A percentile compares a stretch with the other conserved stretches of the same genome.
These are phyloP conservation scores for Pelargonium cotyledonis DNA, from an alignment of 441 rosid genomes.

Conservation along the genomic window DNA sequence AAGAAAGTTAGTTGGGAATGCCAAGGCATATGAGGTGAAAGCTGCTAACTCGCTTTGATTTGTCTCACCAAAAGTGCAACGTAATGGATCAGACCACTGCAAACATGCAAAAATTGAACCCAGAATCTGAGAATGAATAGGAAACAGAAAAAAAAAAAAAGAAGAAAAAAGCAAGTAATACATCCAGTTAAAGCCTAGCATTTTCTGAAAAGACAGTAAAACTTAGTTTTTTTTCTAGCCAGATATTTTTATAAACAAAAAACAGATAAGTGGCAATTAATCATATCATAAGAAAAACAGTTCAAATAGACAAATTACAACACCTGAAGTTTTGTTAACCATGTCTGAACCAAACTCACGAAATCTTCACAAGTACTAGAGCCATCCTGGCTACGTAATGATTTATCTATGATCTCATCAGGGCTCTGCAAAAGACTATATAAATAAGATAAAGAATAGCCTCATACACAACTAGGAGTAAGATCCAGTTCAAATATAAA, in stretches of 20 bases:
- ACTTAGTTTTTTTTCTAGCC: not conserved
- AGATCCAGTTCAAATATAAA: not conserved
- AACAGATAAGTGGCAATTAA: constrained; percentile 1
- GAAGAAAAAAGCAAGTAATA: not conserved
- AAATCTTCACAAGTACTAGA: constrained; percentile 68
- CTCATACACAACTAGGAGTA: constrained; percentile 5
- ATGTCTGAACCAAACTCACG: constrained; percentile 61
- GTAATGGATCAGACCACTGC: constrained; percentile 53
- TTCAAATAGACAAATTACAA: constrained; percentile 8
- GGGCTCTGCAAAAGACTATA: constrained; percentile 46
- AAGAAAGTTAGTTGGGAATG: constrained; percentile 68
- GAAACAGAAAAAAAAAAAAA: not conserved
- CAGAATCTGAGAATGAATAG: constrained; percentile 1
- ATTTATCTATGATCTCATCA: constrained; percentile 71
- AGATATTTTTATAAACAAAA: not conserved
- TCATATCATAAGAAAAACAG: constrained; percentile 2
- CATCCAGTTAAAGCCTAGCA: not conserved
- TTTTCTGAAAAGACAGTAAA: too few relatives aligned
- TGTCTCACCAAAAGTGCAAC: constrained; percentile 65
- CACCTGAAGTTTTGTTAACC: constrained; percentile 79
- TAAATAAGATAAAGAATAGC: constrained; percentile 18
- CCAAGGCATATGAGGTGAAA: constrained; percentile 80
- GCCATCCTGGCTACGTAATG: constrained; percentile 52
- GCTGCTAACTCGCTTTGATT: constrained; percentile 93
- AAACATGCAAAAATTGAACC: constrained; percentile 23